These are phyloP conservation scores for Maudiozyma bulderi DNA, from an alignment of 805 yeast species.

Conservation along the genomic window DNA sequence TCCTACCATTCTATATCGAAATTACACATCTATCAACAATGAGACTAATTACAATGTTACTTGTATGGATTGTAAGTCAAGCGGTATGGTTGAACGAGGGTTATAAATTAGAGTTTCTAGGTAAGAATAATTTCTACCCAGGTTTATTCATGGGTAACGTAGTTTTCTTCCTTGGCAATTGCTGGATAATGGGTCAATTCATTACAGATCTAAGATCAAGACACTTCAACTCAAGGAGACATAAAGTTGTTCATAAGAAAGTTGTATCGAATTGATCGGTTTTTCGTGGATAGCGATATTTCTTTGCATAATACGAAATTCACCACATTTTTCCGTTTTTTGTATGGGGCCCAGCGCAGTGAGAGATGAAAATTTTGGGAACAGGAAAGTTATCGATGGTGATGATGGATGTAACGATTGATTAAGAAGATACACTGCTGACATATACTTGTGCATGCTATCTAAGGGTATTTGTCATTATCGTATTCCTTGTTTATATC, in stretches of 20 bases:
- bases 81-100: conserved; percentile 73
- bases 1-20: conserved; percentile 64
- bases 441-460: no score
- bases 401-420: no score
- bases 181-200: conserved; percentile 49
- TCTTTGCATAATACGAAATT: not conserved
- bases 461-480: no score
- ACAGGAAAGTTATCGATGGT: no score
- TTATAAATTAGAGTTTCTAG: conserved; percentile 71
- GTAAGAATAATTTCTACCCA: conserved; percentile 51
- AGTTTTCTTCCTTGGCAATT: conserved; percentile 51
- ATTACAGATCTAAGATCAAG: conserved; percentile 33
- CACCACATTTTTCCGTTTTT: not conserved
- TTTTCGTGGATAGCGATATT: not conserved
- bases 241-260: not conserved
- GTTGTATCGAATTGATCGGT: not conserved
- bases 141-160: conserved; percentile 48
- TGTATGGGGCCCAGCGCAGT: not conserved
- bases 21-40: conserved; percentile 30
- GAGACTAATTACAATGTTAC: conserved; percentile 35
- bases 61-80: conserved; percentile 63
- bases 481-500: no score
- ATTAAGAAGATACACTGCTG: no score
- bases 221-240: not conserved
- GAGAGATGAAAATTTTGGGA: no score